A percentile compares a stretch with the other conserved stretches of the same genome.
phyloP scores from a whole-genome alignment of 305 asterid species.

The Plantago lanceolata region DNA sequence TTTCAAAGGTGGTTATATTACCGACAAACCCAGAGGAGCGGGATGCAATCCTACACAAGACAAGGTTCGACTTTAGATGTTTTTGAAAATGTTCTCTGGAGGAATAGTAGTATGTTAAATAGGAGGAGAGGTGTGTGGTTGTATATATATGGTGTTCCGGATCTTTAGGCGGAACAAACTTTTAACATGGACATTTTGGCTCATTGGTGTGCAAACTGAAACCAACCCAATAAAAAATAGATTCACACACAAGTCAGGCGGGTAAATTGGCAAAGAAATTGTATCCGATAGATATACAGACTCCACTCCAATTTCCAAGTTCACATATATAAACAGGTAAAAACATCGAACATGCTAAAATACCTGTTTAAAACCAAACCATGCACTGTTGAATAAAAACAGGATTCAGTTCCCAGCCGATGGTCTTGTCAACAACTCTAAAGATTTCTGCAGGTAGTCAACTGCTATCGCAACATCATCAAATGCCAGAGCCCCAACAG shows the following conservation, averaged over 20 bases:
- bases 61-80: too few relatives aligned
- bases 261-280: not conserved
- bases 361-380: slow-evolving; percentile 5
- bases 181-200: too few relatives aligned
- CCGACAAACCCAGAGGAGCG: too few relatives aligned
- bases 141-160: too few relatives aligned
- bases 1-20: too few relatives aligned
- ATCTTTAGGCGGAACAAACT: too few relatives aligned
- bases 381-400: not conserved
- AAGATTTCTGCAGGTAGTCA: slow-evolving; percentile 66
- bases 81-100: too few relatives aligned
- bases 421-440: slow-evolving; percentile 73
- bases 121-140: too few relatives aligned
- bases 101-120: too few relatives aligned
- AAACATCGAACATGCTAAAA: not conserved
- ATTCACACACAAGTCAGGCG: not conserved
- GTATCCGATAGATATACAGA: not conserved
- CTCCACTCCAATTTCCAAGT: not conserved
- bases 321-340: slow-evolving; percentile 8
- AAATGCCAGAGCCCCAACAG: slow-evolving; percentile 88
- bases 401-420: slow-evolving; percentile 26
- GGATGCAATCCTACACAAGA: too few relatives aligned
- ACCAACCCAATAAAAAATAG: too few relatives aligned
- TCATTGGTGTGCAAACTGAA: too few relatives aligned
- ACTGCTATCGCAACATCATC: slow-evolving; percentile 76